Conservation (phyloP, 805 yeast genomes). For the Metschnikowia drakensbergensis region DNA sequence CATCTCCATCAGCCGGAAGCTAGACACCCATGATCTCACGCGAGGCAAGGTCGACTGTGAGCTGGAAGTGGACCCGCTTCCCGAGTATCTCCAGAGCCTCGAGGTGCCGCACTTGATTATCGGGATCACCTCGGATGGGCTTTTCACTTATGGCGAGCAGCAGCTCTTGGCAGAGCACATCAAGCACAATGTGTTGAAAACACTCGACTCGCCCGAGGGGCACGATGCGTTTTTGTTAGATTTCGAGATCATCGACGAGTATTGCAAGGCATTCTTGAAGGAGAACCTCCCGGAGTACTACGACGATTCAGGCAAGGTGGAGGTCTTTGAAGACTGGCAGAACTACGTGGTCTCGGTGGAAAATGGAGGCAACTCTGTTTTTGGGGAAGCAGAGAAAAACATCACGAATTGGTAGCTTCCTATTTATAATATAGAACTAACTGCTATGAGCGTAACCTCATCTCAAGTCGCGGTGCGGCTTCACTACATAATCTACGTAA, state of each 20-base stretch:
- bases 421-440: not conserved
- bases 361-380: conserved; percentile 58
- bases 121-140: conserved; percentile 89
- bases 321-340: conserved; percentile 40
- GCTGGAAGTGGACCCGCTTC: conserved; percentile 25
- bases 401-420: conserved; percentile 78
- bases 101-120: conserved; percentile 76
- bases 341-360: conserved; percentile 34
- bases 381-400: conserved; percentile 88
- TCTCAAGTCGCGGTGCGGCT: not conserved
- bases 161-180: conserved; percentile 72
- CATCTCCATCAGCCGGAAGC: conserved; percentile 85
- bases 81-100: conserved; percentile 55
- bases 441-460: not conserved
- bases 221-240: conserved; percentile 95
- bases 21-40: conserved; percentile 92
- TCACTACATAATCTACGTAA: not conserved
- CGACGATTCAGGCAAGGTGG: conserved; percentile 39
- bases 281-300: conserved; percentile 57
- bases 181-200: conserved; percentile 63
- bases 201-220: conserved; percentile 89
- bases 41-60: conserved; percentile 57
- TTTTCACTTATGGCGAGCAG: conserved; percentile 90
- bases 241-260: conserved; percentile 72
- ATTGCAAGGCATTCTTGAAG: conserved; percentile 63